phyloP scores from a whole-genome alignment of 345 rosid genomes.

The Euphorbia pulcherrima region DNA sequence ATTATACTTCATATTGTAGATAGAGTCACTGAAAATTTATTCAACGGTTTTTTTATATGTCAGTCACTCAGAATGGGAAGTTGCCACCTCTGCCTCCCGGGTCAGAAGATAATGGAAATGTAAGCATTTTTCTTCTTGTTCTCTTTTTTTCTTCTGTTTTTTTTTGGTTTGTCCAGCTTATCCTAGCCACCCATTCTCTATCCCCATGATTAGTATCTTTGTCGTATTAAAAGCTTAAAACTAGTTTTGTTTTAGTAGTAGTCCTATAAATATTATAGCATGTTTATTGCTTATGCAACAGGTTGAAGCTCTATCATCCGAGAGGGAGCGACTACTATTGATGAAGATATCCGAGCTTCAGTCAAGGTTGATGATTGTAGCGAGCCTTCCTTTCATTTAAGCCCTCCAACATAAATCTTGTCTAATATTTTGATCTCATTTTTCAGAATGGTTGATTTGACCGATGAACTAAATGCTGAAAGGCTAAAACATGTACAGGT shows the following conservation, averaged over 20 bases:
- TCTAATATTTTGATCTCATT: slow-evolving; percentile 14
- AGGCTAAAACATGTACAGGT: slow-evolving; percentile 57
- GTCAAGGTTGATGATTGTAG: slow-evolving; percentile 42
- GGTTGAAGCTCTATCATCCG: slow-evolving; percentile 57
- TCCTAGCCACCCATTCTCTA: no score
- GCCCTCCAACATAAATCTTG: slow-evolving; percentile 3
- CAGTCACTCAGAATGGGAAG: slow-evolving; percentile 80
- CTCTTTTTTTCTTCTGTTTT: not conserved
- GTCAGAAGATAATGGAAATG: slow-evolving; percentile 69
- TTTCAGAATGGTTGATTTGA: slow-evolving; percentile 68
- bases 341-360: slow-evolving; percentile 66
- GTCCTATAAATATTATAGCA: no score
- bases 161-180: no score
- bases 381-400: slow-evolving; percentile 7
- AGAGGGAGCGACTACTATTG: slow-evolving; percentile 68
- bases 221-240: no score
- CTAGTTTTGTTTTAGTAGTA: no score
- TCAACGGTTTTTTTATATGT: slow-evolving; percentile 17
- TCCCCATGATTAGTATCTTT: no score
- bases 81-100: slow-evolving; percentile 67
- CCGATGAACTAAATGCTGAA: slow-evolving; percentile 71
- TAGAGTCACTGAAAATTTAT: slow-evolving; percentile 8
- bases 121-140: slow-evolving; percentile 32
- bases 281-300: slow-evolving; percentile 30
- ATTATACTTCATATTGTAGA: slow-evolving; percentile 11